A percentile compares a stretch with the other conserved stretches of the same genome.
Evolutionary conservation across 208 protist species (phyloP).

Genomic region (Wallacemonas sp.): DNA sequence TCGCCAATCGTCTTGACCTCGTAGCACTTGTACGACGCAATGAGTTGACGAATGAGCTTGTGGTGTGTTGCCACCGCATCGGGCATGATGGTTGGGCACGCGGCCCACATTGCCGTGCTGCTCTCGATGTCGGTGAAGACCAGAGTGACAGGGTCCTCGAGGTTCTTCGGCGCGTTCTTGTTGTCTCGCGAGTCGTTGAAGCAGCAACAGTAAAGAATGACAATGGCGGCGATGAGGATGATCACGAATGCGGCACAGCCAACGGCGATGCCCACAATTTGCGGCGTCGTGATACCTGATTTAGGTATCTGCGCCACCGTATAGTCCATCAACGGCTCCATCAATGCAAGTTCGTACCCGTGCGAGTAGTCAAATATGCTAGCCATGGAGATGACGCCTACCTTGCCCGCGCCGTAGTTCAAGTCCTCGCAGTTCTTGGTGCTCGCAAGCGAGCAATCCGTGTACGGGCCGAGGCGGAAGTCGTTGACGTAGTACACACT

Average conservation of each 20-base stretch:
- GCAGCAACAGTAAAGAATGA: conserved; percentile 11
- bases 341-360: not conserved
- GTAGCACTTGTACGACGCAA: conserved; percentile 67
- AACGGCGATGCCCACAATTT: conserved; percentile 31
- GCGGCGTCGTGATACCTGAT: not conserved
- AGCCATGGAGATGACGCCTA: not conserved
- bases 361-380: conserved; percentile 5
- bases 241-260: conserved; percentile 12
- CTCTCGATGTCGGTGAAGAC: conserved; percentile 82
- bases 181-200: conserved; percentile 36
- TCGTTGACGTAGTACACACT: conserved; percentile 11
- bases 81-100: conserved; percentile 50
- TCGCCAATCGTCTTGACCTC: conserved; percentile 89
- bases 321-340: not conserved
- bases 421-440: not conserved
- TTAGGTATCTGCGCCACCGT: not conserved
- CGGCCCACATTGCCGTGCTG: conserved; percentile 79
- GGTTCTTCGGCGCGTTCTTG: conserved; percentile 44
- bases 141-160: conserved; percentile 44
- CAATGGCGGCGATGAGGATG: conserved; percentile 4
- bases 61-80: conserved; percentile 72
- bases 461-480: conserved; percentile 2
- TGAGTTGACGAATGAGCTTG: conserved; percentile 58
- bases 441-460: not conserved
- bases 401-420: conserved; percentile 3